Evolutionary conservation across 768 basidiomycete genomes (phyloP).

Genomic region (Scleroderma citrinum): DNA sequence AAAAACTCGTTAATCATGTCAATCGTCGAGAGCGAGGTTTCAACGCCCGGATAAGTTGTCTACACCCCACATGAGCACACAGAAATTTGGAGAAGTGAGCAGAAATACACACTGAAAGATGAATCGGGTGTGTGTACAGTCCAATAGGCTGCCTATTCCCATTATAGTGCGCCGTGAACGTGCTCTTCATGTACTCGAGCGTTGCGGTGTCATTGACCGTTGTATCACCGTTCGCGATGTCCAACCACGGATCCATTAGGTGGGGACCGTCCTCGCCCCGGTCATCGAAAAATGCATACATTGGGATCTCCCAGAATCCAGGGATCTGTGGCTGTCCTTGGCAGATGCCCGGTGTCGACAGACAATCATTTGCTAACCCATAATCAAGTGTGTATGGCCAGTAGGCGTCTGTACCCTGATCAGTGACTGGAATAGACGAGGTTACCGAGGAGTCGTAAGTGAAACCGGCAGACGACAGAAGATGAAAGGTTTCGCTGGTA

Average conservation of each 20-base stretch:
- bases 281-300: constrained; percentile 73
- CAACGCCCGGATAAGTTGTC: constrained; percentile 57
- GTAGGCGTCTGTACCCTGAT: constrained; percentile 62
- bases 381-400: constrained; percentile 83
- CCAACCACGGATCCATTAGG: constrained; percentile 84
- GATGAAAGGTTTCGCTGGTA: constrained; percentile 52
- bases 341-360: constrained; percentile 49
- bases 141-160: constrained; percentile 75
- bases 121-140: constrained; percentile 78
- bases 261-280: constrained; percentile 51
- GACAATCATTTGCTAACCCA: constrained; percentile 75
- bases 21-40: constrained; percentile 47
- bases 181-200: constrained; percentile 64
- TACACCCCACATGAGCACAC: constrained; percentile 14
- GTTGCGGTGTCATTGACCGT: constrained; percentile 56
- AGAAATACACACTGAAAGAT: constrained; percentile 44
- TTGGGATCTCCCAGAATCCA: constrained; percentile 82
- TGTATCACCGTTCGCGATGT: constrained; percentile 47
- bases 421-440: constrained; percentile 60
- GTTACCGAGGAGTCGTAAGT: constrained; percentile 65
- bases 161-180: constrained; percentile 70
- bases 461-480: constrained; percentile 51
- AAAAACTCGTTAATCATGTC: constrained; percentile 74
- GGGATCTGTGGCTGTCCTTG: constrained; percentile 66
- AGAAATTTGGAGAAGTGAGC: background rate